Conservation (phyloP, 495 filamentous ascomycete species). For the Neurospora cerealis region DNA sequence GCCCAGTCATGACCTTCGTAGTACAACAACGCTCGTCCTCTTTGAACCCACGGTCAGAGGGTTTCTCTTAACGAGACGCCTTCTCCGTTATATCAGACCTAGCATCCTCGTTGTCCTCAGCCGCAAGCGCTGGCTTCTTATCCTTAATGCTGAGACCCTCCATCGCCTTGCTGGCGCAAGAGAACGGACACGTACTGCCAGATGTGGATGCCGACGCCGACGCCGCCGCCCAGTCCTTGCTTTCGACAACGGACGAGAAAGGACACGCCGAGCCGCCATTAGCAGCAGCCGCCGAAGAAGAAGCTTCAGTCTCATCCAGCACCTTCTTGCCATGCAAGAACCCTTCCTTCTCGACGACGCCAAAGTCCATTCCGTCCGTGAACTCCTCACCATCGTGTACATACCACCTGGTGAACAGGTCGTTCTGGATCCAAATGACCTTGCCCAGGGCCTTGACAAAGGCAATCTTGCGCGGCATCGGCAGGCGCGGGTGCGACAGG, state of each 20-base stretch:
- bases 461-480: conserved; percentile 52
- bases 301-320: conserved; percentile 18
- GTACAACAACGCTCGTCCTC: background rate
- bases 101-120: background rate
- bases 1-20: background rate
- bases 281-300: background rate
- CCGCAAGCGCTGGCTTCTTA: background rate
- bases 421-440: conserved; percentile 65
- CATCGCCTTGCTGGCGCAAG: conserved; percentile 6
- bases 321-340: conserved; percentile 41
- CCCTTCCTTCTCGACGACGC: conserved; percentile 51
- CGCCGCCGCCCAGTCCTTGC: background rate
- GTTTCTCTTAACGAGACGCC: background rate
- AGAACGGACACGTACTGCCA: conserved; percentile 12
- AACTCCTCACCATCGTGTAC: conserved; percentile 63
- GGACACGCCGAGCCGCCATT: background rate
- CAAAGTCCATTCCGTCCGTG: conserved; percentile 47
- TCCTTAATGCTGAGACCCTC: conserved; percentile 5
- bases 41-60: background rate
- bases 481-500: conserved; percentile 55
- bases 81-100: conserved; percentile 5
- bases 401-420: conserved; percentile 70
- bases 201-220: background rate
- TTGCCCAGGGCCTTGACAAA: conserved; percentile 54
- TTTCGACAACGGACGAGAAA: background rate